phyloP scores from a whole-genome alignment of 2,329 filamentous ascomycete species.

The Penicillium italicum region DNA sequence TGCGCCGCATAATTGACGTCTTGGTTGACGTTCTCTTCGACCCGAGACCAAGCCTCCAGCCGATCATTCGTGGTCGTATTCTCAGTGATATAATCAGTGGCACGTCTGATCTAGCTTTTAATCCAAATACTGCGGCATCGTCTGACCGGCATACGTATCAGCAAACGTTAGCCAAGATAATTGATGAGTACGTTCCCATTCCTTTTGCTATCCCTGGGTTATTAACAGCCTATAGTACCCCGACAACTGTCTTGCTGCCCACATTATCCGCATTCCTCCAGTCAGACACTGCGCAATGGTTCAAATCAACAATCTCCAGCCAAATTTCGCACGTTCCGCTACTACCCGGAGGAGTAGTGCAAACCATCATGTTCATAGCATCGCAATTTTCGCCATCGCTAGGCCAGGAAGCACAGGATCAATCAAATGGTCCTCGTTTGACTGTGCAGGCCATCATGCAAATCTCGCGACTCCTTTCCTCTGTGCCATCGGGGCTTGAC shows the following conservation, averaged over 20 bases:
- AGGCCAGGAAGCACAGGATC: conserved; percentile 33
- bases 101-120: conserved; percentile 38
- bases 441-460: conserved; percentile 46
- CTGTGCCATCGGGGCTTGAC: conserved; percentile 40
- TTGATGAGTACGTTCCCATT: conserved; percentile 33
- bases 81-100: conserved; percentile 42
- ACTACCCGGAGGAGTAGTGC: conserved; percentile 40
- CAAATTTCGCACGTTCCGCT: conserved; percentile 40
- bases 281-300: conserved; percentile 37
- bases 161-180: conserved; percentile 27
- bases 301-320: conserved; percentile 36
- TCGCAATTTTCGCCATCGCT: conserved; percentile 42
- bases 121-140: conserved; percentile 25
- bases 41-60: conserved; percentile 35
- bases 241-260: conserved; percentile 35
- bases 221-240: conserved; percentile 31
- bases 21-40: conserved; percentile 34
- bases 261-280: conserved; percentile 40
- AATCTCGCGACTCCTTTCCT: conserved; percentile 41
- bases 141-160: conserved; percentile 20
- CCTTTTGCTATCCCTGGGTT: neutral
- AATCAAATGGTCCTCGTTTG: conserved; percentile 37
- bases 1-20: conserved; percentile 29
- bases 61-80: conserved; percentile 39
- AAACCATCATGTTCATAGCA: conserved; percentile 43